Base-by-base conservation (phyloP, 139 green algal species). In the Tetraselmis chui region DNA sequence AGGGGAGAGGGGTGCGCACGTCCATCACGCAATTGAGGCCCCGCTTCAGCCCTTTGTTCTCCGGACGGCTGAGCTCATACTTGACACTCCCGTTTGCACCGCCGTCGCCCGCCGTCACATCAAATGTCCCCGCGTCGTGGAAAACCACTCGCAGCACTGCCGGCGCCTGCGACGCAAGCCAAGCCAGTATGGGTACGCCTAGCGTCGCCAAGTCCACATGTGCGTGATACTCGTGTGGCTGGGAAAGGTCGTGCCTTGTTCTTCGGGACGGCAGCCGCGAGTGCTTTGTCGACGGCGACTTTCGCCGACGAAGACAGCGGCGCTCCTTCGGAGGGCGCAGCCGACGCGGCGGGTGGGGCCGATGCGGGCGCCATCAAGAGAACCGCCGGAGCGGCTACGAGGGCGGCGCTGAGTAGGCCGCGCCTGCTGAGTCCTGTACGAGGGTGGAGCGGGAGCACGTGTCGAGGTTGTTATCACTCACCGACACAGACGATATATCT, bases 11-110 rank as follows among this genome's bases (percentile, higher is more conserved):
- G 77, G 22, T 24, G 0, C 79, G 0, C 79, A 90, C 87, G 80
- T 89, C 80, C 79, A 87, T 77, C 18, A 95, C 81, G 0, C 89
- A 30, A 30, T 83, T 83, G 87, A 91, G 92, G 23, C 92, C 94
- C 30, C 94, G 88, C 86, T 97, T 97, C 0, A 98, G 86, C 0
- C 94, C 95, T 58, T 90, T 88, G 85, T 94, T 97, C 83, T 98
- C 95, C 0, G 93, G 93, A 2, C 95, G 80, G 28, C 94, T 87
- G 27, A 97, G 89, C 84, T 98, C 95, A 81, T 89, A 96, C 31
- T 83, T 89, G 2, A 98, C 89, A 59, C 88, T 94, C 1, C 85
- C 94, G 45, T 98, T 97, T n/a, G 90, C 80, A 1, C 95, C 95
- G n/a, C 94, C 95, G 58, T 92, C 78, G 0, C 87, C 80, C 0